phyloP scores from a whole-genome alignment of 768 basidiomycete species.

The Boletales sp. region DNA sequence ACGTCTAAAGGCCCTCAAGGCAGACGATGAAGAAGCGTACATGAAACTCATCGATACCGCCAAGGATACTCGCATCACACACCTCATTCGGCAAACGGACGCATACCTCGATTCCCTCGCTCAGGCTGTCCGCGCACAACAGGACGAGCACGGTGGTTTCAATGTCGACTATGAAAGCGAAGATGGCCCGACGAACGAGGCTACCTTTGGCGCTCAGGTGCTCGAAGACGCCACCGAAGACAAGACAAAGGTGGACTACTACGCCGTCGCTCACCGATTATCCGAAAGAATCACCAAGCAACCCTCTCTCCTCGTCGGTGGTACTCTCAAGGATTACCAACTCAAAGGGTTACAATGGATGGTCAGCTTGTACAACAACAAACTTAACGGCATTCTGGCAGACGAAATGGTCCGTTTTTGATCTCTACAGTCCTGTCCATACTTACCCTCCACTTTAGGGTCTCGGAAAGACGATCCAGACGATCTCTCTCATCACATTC shows the following conservation, averaged over 20 bases:
- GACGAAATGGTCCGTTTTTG: slow-evolving; percentile 76
- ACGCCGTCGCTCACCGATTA: slow-evolving; percentile 90
- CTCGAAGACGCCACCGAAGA: slow-evolving; percentile 55
- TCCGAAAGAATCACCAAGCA: slow-evolving; percentile 81
- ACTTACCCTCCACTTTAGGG: slow-evolving; percentile 46
- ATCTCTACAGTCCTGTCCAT: slow-evolving; percentile 1
- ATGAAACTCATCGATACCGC: slow-evolving; percentile 98
- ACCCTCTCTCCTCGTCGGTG: slow-evolving; percentile 74
- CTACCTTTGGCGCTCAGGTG: slow-evolving; percentile 85
- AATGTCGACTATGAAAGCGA: slow-evolving; percentile 50
- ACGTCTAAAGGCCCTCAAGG: slow-evolving; percentile 95
- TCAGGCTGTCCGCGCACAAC: slow-evolving; percentile 90
- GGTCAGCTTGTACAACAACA: slow-evolving; percentile 97
- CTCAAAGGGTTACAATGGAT: slow-evolving; percentile 96
- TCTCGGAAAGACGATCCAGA: slow-evolving; percentile 94
- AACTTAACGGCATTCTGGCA: slow-evolving; percentile 90
- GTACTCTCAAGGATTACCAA: slow-evolving; percentile 93
- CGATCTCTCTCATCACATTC: slow-evolving; percentile 92
- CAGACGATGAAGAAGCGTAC: slow-evolving; percentile 99
- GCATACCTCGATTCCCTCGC: slow-evolving; percentile 92
- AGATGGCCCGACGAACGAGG: slow-evolving; percentile 77
- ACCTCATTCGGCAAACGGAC: slow-evolving; percentile 92
- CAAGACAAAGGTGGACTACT: slow-evolving; percentile 88
- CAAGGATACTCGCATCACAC: slow-evolving; percentile 98
- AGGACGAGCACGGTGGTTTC: slow-evolving; percentile 58